A percentile compares a stretch with the other conserved stretches of the same genome.
These are phyloP conservation scores for Daldinia sp. DNA, from an alignment of 2,329 filamentous ascomycete genomes.

Conservation along the genomic window DNA sequence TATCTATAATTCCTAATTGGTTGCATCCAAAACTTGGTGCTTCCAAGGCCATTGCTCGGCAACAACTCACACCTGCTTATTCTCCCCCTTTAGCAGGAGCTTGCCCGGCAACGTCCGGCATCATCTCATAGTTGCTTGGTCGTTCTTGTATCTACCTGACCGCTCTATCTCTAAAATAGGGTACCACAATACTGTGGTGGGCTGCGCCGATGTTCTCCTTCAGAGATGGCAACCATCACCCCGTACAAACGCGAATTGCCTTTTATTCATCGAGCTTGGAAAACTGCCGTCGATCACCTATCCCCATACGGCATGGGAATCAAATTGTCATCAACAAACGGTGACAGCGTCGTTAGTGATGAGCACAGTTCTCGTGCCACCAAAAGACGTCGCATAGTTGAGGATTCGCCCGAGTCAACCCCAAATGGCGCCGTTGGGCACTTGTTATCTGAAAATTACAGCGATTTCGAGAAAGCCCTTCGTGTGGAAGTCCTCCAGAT, in stretches of 20 bases:
- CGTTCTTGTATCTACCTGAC: not conserved
- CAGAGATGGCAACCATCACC: conserved; percentile 58
- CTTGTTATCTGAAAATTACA: conserved; percentile 38
- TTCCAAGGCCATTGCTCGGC: conserved; percentile 15
- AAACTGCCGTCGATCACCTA: conserved; percentile 55
- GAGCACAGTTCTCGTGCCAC: conserved; percentile 51
- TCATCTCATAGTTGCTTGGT: conserved; percentile 6
- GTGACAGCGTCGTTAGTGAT: conserved; percentile 50
- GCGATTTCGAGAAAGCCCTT: conserved; percentile 52
- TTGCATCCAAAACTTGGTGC: conserved; percentile 34
- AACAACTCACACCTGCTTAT: conserved; percentile 4
- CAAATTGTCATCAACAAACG: conserved; percentile 51
- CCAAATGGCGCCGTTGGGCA: conserved; percentile 36
- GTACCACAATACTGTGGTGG: conserved; percentile 43
- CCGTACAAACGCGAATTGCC: conserved; percentile 59
- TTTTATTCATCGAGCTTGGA: conserved; percentile 65
- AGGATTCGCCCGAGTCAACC: conserved; percentile 49
- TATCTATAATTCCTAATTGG: conserved; percentile 40
- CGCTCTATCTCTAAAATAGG: conserved; percentile 28
- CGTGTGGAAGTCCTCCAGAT: conserved; percentile 63
- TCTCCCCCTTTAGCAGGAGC: conserved; percentile 8
- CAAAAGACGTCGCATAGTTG: conserved; percentile 61
- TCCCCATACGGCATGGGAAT: conserved; percentile 56
- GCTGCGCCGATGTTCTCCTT: conserved; percentile 48
- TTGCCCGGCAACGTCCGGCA: conserved; percentile 8